These are phyloP conservation scores for Houttuynia cordata DNA, from an alignment of 164 flowering plant genomes.

Conservation along the genomic window DNA sequence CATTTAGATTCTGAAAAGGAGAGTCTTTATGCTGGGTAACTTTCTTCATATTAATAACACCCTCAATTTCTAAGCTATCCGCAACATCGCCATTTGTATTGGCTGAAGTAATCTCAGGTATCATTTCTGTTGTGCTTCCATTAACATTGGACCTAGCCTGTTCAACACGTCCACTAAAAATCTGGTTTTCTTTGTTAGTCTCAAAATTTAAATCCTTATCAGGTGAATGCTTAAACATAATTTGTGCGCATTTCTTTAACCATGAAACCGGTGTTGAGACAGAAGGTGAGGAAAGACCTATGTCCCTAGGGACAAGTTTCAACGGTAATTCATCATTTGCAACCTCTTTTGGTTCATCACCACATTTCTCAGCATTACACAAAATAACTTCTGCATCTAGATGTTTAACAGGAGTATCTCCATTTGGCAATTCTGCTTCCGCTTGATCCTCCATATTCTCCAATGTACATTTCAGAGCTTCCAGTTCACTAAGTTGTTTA, in stretches of 20 bases:
- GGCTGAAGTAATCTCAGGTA: constrained; percentile 26
- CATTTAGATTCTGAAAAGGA: not conserved
- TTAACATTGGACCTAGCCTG: not conserved
- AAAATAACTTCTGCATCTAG: constrained; percentile 12
- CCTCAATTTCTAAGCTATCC: constrained; percentile 10
- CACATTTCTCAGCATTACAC: constrained; percentile 11
- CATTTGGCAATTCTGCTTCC: constrained; percentile 21
- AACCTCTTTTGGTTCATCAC: constrained; percentile 6
- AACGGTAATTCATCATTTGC: constrained; percentile 7
- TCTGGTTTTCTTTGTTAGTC: not conserved
- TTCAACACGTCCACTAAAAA: not conserved
- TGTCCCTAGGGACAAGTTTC: constrained; percentile 15
- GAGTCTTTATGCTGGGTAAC: too few species aligned
- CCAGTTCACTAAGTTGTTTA: constrained; percentile 45
- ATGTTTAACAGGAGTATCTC: constrained; percentile 9
- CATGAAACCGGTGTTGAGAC: constrained; percentile 49
- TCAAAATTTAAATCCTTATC: constrained; percentile 18
- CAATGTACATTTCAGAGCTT: constrained; percentile 37
- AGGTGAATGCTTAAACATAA: constrained; percentile 40
- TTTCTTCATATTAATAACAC: too few species aligned
- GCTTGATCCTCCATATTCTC: constrained; percentile 31
- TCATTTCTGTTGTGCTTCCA: not conserved
- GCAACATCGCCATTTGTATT: constrained; percentile 13
- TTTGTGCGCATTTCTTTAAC: constrained; percentile 54
- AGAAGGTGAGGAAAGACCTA: constrained; percentile 21